A percentile compares a stretch with the other conserved stretches of the same genome.
These are phyloP conservation scores for Oidium heveae DNA, from an alignment of 2,329 filamentous ascomycete genomes.

Conservation along the genomic window DNA sequence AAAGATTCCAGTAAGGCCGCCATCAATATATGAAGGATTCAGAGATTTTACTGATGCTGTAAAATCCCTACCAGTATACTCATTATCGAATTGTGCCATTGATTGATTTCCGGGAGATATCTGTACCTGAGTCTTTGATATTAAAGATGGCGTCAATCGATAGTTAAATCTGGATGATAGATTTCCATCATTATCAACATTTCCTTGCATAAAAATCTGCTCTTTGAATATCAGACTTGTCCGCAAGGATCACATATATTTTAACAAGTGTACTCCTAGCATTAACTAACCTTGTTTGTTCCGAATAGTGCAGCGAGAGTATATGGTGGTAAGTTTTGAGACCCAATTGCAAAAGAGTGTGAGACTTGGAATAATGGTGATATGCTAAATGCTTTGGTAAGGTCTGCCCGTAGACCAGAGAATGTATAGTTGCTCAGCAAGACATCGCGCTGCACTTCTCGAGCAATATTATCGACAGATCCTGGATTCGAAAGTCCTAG, in stretches of 20 bases:
- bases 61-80: constrained; percentile 86
- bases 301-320: constrained; percentile 86
- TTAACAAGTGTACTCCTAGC: too few species aligned
- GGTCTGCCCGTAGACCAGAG: constrained; percentile 78
- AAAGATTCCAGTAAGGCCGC: constrained; percentile 79
- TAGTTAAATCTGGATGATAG: constrained; percentile 82
- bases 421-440: constrained; percentile 95
- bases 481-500: constrained; percentile 82
- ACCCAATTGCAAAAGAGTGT: constrained; percentile 84
- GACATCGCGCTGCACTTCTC: constrained; percentile 89
- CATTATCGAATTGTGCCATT: constrained; percentile 83
- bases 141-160: constrained; percentile 55
- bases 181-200: constrained; percentile 74
- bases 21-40: constrained; percentile 85
- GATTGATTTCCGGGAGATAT: constrained; percentile 59
- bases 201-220: constrained; percentile 86
- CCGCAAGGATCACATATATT: not conserved
- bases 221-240: constrained; percentile 6
- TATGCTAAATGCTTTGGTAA: constrained; percentile 91
- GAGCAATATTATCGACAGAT: constrained; percentile 66
- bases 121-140: constrained; percentile 73
- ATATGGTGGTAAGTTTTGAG: constrained; percentile 75
- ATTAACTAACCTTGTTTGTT: constrained; percentile 51
- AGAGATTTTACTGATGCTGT: constrained; percentile 78
- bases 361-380: constrained; percentile 89